These are phyloP conservation scores for Aspergillus pseudoviridinutans DNA, from an alignment of 2,329 filamentous ascomycete genomes.

Conservation along the genomic window DNA sequence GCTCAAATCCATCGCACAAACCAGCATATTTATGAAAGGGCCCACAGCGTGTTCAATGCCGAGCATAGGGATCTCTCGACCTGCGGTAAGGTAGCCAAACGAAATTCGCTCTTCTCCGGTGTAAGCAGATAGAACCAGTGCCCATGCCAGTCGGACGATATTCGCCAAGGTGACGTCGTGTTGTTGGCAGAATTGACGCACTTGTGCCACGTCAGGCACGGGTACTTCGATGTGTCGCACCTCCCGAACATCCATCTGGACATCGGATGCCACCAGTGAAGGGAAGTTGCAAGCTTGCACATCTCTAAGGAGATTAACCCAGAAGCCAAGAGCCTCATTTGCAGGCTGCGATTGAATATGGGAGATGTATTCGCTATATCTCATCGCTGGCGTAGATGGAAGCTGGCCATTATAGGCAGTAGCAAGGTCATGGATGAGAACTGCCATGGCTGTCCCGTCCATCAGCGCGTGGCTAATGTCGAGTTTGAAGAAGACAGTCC, in stretches of 20 bases:
- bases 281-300: slow-evolving; percentile 2
- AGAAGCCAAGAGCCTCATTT: slow-evolving; percentile 22
- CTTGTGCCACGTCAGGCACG: neutral
- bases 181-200: slow-evolving; percentile 6
- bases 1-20: slow-evolving; percentile 9
- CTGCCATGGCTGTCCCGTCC: slow-evolving; percentile 9
- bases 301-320: neutral
- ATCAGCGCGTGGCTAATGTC: slow-evolving; percentile 15
- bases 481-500: slow-evolving; percentile 8
- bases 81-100: slow-evolving; percentile 40
- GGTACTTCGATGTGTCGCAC: neutral
- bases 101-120: slow-evolving; percentile 34
- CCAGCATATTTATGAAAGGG: slow-evolving; percentile 23
- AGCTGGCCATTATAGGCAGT: slow-evolving; percentile 5
- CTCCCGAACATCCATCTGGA: neutral
- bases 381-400: neutral
- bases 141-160: slow-evolving; percentile 39
- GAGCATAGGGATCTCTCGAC: slow-evolving; percentile 35
- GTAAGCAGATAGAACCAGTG: slow-evolving; percentile 33
- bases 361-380: slow-evolving; percentile 4
- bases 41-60: slow-evolving; percentile 35
- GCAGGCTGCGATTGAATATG: neutral
- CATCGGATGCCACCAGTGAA: neutral
- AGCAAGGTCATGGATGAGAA: slow-evolving; percentile 7
- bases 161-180: slow-evolving; percentile 23